phyloP scores from a whole-genome alignment of 225 moss, liverwort and hornwort genomes.

The Physcomitrium patens region DNA sequence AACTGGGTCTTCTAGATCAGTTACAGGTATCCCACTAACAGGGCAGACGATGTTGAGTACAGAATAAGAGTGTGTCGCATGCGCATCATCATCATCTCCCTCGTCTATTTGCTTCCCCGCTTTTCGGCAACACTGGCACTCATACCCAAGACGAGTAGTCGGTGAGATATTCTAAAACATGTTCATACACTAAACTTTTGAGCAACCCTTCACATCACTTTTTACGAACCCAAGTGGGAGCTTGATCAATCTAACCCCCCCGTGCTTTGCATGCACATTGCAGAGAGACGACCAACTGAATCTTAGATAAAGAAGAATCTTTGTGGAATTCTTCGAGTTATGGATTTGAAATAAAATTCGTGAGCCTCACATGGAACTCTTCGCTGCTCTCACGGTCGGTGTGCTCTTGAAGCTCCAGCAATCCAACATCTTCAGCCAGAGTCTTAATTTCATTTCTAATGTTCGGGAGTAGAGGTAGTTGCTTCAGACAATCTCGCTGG shows the following conservation, averaged over 20 bases:
- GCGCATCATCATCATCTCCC: constrained; percentile 27
- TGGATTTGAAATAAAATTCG: no score
- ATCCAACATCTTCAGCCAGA: constrained; percentile 17
- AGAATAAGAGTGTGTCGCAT: constrained; percentile 38
- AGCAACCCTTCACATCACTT: no score
- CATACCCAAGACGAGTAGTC: not conserved
- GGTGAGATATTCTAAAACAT: not conserved
- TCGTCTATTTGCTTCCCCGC: constrained; percentile 47
- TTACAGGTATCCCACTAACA: constrained; percentile 39
- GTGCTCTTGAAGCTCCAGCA: constrained; percentile 39
- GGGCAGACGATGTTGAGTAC: constrained; percentile 53
- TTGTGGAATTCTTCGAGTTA: no score
- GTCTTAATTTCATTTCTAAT: constrained; percentile 25
- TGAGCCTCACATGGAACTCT: constrained; percentile 30
- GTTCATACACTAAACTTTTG: no score
- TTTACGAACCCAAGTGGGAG: no score
- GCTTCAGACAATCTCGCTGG: not conserved
- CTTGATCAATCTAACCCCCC: no score
- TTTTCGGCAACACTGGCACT: constrained; percentile 42
- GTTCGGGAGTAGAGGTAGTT: not conserved
- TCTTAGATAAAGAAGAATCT: no score
- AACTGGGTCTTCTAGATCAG: constrained; percentile 50
- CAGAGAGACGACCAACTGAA: no score
- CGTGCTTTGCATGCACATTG: no score
- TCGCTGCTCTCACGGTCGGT: constrained; percentile 34